These are phyloP conservation scores for Sporothrix mexicana DNA, from an alignment of 2,329 filamentous ascomycete genomes.

Conservation along the genomic window DNA sequence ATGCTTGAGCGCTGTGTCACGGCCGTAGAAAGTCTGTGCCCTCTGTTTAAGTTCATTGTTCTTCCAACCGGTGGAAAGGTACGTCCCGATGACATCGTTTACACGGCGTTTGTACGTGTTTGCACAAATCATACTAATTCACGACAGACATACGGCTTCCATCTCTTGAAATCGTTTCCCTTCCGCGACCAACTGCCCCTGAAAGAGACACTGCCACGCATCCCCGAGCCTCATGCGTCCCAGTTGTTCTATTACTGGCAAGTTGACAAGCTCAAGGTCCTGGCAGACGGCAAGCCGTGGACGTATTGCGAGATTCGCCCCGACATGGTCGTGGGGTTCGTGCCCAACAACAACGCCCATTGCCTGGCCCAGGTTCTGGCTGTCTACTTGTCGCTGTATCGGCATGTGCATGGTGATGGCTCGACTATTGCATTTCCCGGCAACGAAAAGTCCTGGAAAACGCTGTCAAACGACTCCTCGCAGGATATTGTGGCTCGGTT, in stretches of 20 bases:
- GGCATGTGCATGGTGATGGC: not conserved
- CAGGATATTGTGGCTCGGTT: not conserved
- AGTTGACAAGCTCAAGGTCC: not conserved
- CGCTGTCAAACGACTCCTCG: not conserved
- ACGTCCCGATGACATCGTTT: too few relatives aligned
- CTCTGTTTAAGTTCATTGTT: not conserved
- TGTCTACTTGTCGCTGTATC: not conserved
- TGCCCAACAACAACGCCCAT: not conserved
- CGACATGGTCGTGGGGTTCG: not conserved
- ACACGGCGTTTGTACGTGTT: too few relatives aligned
- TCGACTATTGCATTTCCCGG: not conserved
- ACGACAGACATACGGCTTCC: not conserved
- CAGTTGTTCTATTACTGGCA: constrained; percentile 3
- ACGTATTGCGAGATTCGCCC: not conserved
- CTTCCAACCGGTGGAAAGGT: not conserved
- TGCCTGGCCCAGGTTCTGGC: not conserved
- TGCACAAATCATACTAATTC: not conserved
- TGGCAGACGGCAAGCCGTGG: not conserved
- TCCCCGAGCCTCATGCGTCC: not conserved
- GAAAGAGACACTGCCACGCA: not conserved
- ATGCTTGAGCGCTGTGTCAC: not conserved
- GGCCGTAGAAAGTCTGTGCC: not conserved
- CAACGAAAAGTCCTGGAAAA: not conserved
- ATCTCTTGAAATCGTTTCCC: not conserved
- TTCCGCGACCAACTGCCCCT: not conserved